These are phyloP conservation scores for Edaphochlamys debaryana DNA, from an alignment of 139 green algal genomes.

Conservation along the genomic window DNA sequence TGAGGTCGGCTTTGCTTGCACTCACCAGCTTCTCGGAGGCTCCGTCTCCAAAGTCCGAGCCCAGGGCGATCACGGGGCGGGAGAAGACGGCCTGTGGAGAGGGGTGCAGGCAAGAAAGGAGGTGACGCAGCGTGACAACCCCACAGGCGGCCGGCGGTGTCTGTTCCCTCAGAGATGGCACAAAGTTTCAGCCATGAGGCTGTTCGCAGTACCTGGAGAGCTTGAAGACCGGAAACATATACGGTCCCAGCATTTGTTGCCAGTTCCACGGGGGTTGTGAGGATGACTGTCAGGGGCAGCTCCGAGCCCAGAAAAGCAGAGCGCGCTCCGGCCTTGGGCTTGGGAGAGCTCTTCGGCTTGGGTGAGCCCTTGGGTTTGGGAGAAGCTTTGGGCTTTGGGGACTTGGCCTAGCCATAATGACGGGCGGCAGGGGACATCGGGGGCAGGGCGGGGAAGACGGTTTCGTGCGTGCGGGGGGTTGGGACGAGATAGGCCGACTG, in stretches of 20 bases:
- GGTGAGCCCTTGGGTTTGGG: too few relatives aligned
- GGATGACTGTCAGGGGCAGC: constrained; percentile 43
- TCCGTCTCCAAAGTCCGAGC: constrained; percentile 53
- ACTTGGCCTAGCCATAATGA: too few relatives aligned
- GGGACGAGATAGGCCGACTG: too few relatives aligned
- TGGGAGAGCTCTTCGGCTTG: neutral
- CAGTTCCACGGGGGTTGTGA: constrained; percentile 43
- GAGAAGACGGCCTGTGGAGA: constrained; percentile 56
- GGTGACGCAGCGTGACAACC: neutral
- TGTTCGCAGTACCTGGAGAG: constrained; percentile 47
- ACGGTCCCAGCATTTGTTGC: neutral
- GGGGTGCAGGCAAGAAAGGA: neutral
- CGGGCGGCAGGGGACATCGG: too few relatives aligned
- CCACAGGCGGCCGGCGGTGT: neutral
- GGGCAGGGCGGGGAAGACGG: too few relatives aligned
- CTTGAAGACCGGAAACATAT: constrained; percentile 24
- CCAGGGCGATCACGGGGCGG: too few relatives aligned
- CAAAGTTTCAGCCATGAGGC: neutral
- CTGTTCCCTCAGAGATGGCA: neutral
- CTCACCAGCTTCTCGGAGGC: neutral
- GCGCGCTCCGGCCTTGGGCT: too few relatives aligned
- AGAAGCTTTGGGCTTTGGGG: too few relatives aligned
- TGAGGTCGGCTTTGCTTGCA: neutral
- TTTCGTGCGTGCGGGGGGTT: too few relatives aligned
- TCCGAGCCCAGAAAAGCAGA: constrained; percentile 44